Conservation (phyloP, 1,284 basidiomycete genomes). For the Pyrrhoderma noxium region DNA sequence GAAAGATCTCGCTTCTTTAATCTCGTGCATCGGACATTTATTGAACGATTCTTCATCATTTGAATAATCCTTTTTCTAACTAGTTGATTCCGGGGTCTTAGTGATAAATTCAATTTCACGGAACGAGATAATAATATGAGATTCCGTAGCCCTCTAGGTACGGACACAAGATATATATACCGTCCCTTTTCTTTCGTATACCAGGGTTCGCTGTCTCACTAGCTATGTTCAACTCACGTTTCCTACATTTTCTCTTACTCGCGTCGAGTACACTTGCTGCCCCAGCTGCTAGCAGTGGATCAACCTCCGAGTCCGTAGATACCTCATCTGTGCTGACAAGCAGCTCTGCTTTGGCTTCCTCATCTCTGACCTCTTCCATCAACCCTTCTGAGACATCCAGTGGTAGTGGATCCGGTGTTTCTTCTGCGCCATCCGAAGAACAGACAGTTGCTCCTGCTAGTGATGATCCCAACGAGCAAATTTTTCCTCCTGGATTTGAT, state of each 20-base stretch:
- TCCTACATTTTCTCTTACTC: constrained; percentile 6
- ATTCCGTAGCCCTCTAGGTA: too few relatives aligned
- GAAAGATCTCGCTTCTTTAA: too few relatives aligned
- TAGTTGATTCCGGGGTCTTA: too few relatives aligned
- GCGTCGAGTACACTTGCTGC: constrained; percentile 6
- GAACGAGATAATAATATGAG: too few relatives aligned
- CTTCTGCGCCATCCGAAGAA: constrained; percentile 11
- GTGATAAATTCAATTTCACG: too few relatives aligned
- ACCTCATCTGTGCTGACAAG: not conserved
- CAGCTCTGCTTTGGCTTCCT: not conserved
- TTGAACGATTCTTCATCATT: too few relatives aligned
- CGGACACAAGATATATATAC: too few relatives aligned
- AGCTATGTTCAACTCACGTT: constrained; percentile 4
- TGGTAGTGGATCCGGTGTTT: constrained; percentile 1
- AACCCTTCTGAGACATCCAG: constrained; percentile 6
- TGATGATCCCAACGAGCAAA: constrained; percentile 43
- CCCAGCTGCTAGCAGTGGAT: constrained; percentile 7
- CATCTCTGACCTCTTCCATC: not conserved
- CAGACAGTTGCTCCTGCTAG: constrained; percentile 41
- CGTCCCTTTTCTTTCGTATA: too few relatives aligned
- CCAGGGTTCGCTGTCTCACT: too few relatives aligned
- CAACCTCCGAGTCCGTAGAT: not conserved
- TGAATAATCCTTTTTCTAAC: too few relatives aligned
- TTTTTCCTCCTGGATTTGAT: constrained; percentile 31
- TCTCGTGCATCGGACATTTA: too few relatives aligned